Base-by-base conservation (phyloP, 1,139 yeast species). In the Saccharomyces hybrid region DNA sequence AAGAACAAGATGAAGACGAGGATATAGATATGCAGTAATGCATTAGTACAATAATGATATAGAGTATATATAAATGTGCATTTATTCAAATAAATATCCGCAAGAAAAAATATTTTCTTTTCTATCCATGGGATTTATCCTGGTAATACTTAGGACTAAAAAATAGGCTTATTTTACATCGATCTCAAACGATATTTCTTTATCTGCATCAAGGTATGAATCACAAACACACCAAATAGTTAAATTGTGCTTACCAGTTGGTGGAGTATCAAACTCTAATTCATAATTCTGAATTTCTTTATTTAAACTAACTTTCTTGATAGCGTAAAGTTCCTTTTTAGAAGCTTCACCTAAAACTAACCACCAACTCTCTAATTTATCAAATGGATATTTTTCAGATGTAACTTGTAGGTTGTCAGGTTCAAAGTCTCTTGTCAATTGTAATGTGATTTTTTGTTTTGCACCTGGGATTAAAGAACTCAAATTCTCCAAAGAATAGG, bases 181-280 rank as follows among this genome's bases (percentile, higher is more conserved):
- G 8, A 83, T 67, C 26, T 75, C 78, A 53, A 88, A 73, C 1
- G 71, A 58, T 27, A 82, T 77, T 71, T 91, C 96, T 67, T 88
- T 88, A 67, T 93, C 99, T 2, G 90, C 95, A 66, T 90, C 98
- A 32, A 88, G 64, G 65, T 91, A 93, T 0, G 96, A 85, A 65
- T 91, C 98, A 71, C 97, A 87, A 70, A 91, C 80, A 64, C 93
- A 84, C 96, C 96, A 91, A 2, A 89, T 72, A 0, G 84, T 80
- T 46, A 90, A 70, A 9, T 76, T 69, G 55, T 83, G 85, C 7
- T 72, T 68, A 0, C 96, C 96, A 3, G 78, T 69, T 3, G 71
- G 75, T 0, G 90, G 84, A 20, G 88, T 67, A 0, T 82, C 74
- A 59, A 88, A 80, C 28, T 79, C 80, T 52, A 93, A 63, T 8